These are phyloP conservation scores for Ganoderma resinaceum DNA, from an alignment of 1,284 basidiomycete genomes.

Conservation along the genomic window DNA sequence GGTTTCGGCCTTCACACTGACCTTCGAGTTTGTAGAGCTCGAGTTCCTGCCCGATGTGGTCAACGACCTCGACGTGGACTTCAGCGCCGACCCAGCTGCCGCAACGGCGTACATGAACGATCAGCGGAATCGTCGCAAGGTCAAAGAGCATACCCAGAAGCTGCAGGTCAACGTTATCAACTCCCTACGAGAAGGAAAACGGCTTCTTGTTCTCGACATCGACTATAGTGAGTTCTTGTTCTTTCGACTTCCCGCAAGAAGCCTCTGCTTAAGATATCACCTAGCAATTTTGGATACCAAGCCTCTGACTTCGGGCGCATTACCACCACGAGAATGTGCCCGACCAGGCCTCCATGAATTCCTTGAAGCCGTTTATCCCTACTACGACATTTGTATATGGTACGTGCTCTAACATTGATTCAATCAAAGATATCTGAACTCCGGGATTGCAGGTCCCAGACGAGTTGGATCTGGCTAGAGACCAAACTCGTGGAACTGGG, in stretches of 20 bases:
- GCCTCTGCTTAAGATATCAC: neutral
- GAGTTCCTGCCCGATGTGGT: constrained; percentile 75
- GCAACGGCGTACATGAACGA: constrained; percentile 72
- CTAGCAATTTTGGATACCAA: constrained; percentile 84
- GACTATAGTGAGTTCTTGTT: constrained; percentile 77
- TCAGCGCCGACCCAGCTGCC: constrained; percentile 65
- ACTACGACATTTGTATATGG: constrained; percentile 91
- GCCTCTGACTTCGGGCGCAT: constrained; percentile 76
- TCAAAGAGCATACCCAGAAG: constrained; percentile 74
- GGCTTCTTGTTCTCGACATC: constrained; percentile 85
- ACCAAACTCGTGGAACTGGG: constrained; percentile 89
- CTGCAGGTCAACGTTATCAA: constrained; percentile 78
- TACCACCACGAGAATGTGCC: constrained; percentile 83
- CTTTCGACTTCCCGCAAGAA: neutral
- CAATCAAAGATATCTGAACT: neutral
- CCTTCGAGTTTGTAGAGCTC: constrained; percentile 51
- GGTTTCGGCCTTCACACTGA: neutral
- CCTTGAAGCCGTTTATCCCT: constrained; percentile 76
- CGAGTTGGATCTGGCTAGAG: constrained; percentile 92
- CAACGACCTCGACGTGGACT: constrained; percentile 84
- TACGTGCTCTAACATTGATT: constrained; percentile 34
- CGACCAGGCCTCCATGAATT: constrained; percentile 88
- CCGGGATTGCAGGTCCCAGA: constrained; percentile 68
- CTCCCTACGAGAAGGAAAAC: constrained; percentile 78
- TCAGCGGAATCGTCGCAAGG: constrained; percentile 79